Percentiles rank a stretch among this genome's conserved stretches.
Evolutionary conservation across 148 eudicot species (phyloP).

Genomic region (Chenopodium berlandieri): DNA sequence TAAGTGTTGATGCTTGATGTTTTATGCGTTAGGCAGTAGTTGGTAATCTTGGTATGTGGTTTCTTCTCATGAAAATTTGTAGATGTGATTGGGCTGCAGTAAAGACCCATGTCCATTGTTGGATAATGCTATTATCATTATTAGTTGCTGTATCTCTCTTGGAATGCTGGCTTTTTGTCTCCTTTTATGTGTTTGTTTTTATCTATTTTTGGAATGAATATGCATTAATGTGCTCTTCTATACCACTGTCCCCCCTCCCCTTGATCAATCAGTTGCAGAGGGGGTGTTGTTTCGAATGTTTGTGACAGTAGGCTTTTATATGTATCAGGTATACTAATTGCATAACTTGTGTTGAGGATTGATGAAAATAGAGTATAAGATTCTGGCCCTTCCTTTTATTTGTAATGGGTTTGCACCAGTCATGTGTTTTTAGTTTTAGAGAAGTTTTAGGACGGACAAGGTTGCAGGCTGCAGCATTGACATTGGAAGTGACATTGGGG

Average conservation of each 20-base stretch:
- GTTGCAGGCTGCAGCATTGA: neutral
- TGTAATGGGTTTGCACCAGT: neutral
- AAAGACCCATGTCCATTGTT: neutral
- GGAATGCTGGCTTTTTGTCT: neutral
- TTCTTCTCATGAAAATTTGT: neutral
- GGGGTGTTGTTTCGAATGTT: neutral
- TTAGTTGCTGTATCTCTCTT: neutral
- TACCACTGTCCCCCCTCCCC: neutral
- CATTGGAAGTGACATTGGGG: neutral
- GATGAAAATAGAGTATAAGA: neutral
- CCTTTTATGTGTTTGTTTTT: neutral
- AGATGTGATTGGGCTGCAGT: neutral
- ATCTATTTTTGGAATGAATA: neutral
- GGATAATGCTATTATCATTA: neutral
- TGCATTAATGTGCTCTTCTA: neutral
- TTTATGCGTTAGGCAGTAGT: constrained; percentile 2
- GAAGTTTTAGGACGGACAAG: neutral
- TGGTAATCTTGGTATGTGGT: neutral
- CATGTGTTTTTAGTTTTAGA: neutral
- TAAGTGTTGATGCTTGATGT: neutral
- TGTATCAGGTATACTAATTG: neutral
- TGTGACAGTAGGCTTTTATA: neutral
- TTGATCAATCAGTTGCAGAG: neutral
- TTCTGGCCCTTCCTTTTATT: neutral
- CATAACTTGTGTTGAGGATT: neutral